Base-by-base conservation (phyloP, 495 filamentous ascomycete genomes). In the Xylaria longipes region DNA sequence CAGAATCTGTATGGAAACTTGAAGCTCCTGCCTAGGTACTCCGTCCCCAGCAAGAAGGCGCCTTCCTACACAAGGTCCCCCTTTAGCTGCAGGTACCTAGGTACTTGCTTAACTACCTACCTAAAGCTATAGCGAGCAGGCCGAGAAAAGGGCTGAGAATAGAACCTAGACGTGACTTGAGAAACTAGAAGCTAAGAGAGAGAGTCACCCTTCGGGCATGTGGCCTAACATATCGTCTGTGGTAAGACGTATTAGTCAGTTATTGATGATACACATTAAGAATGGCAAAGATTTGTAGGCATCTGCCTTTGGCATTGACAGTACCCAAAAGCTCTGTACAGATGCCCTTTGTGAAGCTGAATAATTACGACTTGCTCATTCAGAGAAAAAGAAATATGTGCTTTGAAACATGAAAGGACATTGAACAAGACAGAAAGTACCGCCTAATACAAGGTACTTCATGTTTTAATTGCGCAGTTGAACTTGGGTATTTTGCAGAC, bases 351-450 rank as follows among this genome's bases (percentile, higher is more conserved):
- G 39, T 69, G 20, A 50, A 12, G 41, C n/a, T 27, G 15, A 17
- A 17, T n/a, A n/a, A n/a, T n/a, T n/a, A 39, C 17, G 25, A 37
- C 20, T 17, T 41, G n/a, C 2, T 60, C 12, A 33, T 12, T 61
- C 8, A 17, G 8, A 29, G 20, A 14, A 29, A 39, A 37, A 58
- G 35, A n/a, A 4, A 17, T 6, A 69, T 20, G 45, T 41, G 45
- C 57, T 63, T 63, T 70, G 31, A 63, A 37, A 14, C n/a, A 7
- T 31, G 27, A 63, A 70, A 70, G 68, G 22, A 58, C 31, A 52
- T 43, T 29, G 31, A 62, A 54, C 22, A 58, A 45, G 56, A 5
- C 9, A 63, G 43, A 62, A 52, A 52, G 22, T 52, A 70, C n/a
- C 46, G 37, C 17, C 14, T 41, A 43, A 22, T 52, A 58, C 15